Evolutionary conservation across 805 yeast genomes (phyloP), one percentile per base, ranked within the genome.

Genomic region (Spathaspora hagerdaliae): DNA sequence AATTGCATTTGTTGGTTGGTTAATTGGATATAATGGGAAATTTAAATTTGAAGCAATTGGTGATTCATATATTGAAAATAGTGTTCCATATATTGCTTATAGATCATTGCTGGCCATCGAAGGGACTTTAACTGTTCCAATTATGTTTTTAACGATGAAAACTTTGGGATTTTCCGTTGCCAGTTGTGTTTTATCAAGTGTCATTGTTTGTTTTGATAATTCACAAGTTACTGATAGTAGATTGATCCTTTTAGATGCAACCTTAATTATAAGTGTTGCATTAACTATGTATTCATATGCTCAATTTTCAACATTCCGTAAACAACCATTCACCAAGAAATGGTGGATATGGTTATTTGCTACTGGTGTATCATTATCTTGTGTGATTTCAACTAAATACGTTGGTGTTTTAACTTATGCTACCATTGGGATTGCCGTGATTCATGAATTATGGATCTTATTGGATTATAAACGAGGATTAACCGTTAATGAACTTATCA

Each of bases 341-440:
- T 94, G 99, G 99, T 87, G 94, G 83, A 67, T 71, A 41, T 94
- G 99, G 99, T 75, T 94, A 40, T 60, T 75, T 27, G 65, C 79
- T 38, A 92, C 98, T 6, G 99, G 99, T 35, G 71, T 88, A 7
- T 75, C 92, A 1, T 76, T 94, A 47, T 88, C 97, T 0, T 83
- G 92, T 61, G 97, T 94, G 31, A 92, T 94, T 48, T 86, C 96
- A 38, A 94, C 97, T 47, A 94, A 94, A 63, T 91, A 94, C 65
- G 97, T 94, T 37, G 99, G 99, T 65, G 85, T 86, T 7, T 85
- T 94, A 73, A 90, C 98, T 0, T 94, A 85, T 64, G 75, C 83
- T 41, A 81, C 96, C 43, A 81, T 94, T 53, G 99, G 99, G 31
- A 65, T 80, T 46, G 96, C 96, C 38, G 97, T 94, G 7, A 57